A percentile compares a stretch with the other conserved stretches of the same genome.
phyloP scores from a whole-genome alignment of 768 basidiomycete genomes.

The Tricholoma bakamatsutake region DNA sequence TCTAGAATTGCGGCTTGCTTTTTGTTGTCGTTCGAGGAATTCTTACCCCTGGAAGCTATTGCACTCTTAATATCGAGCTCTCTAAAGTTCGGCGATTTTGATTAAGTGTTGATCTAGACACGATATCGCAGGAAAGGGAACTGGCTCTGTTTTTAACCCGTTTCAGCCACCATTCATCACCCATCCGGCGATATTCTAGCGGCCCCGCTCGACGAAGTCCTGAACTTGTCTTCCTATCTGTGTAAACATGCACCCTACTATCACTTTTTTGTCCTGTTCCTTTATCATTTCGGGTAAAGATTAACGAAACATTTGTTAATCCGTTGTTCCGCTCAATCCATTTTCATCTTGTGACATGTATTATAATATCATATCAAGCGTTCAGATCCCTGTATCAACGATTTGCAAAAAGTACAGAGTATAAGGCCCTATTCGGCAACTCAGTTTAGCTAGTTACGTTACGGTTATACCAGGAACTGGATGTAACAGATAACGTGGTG shows the following conservation, averaged over 20 bases:
- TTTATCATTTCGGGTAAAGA: conserved; percentile 10
- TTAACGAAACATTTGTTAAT: conserved; percentile 16
- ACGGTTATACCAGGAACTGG: too few relatives aligned
- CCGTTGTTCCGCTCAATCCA: conserved; percentile 2
- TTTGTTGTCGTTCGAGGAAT: neutral
- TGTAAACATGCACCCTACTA: conserved; percentile 8
- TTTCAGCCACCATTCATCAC: conserved; percentile 2
- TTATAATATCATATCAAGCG: neutral
- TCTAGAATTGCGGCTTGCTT: neutral
- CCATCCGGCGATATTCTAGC: conserved; percentile 6
- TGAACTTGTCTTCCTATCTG: conserved; percentile 35
- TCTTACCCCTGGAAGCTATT: neutral
- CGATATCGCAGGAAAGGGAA: neutral
- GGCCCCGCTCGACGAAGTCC: conserved; percentile 10
- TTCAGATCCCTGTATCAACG: neutral
- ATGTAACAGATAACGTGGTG: too few relatives aligned
- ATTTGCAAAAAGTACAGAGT: neutral
- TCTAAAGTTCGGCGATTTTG: neutral
- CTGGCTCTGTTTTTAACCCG: conserved; percentile 1
- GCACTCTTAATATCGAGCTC: neutral
- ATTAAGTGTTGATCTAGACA: neutral
- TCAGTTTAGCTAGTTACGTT: too few relatives aligned
- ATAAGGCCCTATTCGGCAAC: too few relatives aligned
- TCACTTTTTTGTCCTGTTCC: conserved; percentile 13
- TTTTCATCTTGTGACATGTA: neutral